phyloP scores from a whole-genome alignment of 306 rosid genomes.

The Trifolium pratense region DNA sequence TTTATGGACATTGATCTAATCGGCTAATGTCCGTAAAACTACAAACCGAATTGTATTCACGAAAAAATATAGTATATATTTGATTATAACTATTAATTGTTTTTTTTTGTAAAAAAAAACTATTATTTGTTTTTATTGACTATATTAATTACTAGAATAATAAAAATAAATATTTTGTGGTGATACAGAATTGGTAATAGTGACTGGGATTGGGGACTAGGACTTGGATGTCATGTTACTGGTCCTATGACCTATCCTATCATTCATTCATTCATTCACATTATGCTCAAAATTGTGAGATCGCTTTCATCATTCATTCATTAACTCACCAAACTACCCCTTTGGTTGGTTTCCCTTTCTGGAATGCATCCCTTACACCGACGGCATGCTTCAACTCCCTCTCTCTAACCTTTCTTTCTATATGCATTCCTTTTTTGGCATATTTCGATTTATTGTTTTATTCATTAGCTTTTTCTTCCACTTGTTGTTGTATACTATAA shows the following conservation, averaged over 20 bases:
- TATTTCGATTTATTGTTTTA: slow-evolving; percentile 31
- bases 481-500: too few species aligned
- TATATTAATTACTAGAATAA: not conserved
- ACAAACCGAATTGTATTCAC: too few species aligned
- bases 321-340: slow-evolving; percentile 48
- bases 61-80: too few species aligned
- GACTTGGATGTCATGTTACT: slow-evolving; percentile 42
- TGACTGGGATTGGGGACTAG: slow-evolving; percentile 50
- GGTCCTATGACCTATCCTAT: slow-evolving; percentile 23
- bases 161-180: not conserved
- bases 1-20: too few species aligned
- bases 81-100: too few species aligned
- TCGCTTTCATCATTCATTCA: slow-evolving; percentile 70
- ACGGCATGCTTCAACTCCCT: slow-evolving; percentile 17
- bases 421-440: slow-evolving; percentile 50
- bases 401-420: slow-evolving; percentile 16
- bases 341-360: slow-evolving; percentile 62
- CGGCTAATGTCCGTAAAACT: too few species aligned
- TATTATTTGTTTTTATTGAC: too few species aligned
- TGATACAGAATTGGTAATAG: not conserved
- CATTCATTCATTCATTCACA: slow-evolving; percentile 12
- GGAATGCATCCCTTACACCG: slow-evolving; percentile 44
- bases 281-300: slow-evolving; percentile 44
- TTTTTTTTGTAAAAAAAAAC: too few species aligned
- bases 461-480: too few species aligned